Conservation (phyloP, 2,329 filamentous ascomycete genomes). For the Pseudocercospora eumusae region DNA sequence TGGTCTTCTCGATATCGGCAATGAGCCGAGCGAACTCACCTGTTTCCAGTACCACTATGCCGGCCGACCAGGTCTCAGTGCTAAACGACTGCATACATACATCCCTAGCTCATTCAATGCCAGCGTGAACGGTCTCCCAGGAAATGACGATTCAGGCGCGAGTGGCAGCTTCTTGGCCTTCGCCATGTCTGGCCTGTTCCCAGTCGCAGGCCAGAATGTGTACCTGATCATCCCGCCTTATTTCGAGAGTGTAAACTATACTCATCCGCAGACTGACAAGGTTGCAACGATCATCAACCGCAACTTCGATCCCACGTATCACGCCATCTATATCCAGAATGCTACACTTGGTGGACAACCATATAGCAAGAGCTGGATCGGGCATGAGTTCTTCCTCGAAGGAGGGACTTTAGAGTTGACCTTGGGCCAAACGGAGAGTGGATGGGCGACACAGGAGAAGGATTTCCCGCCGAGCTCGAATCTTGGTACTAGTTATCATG, state of each 20-base stretch:
- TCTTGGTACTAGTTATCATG: constrained; percentile 1
- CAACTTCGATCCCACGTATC: constrained; percentile 43
- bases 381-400: constrained; percentile 31
- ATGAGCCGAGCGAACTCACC: constrained; percentile 48
- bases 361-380: constrained; percentile 31
- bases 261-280: constrained; percentile 29
- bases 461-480: constrained; percentile 35
- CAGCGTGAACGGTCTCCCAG: constrained; percentile 24
- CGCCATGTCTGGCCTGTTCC: constrained; percentile 31
- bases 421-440: constrained; percentile 26
- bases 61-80: constrained; percentile 41
- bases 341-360: constrained; percentile 26
- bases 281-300: constrained; percentile 26
- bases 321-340: constrained; percentile 32
- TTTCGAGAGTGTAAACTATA: constrained; percentile 30
- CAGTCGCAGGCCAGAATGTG: constrained; percentile 30
- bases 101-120: constrained; percentile 29
- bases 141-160: constrained; percentile 32
- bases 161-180: constrained; percentile 30
- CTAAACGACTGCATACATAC: constrained; percentile 27
- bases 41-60: constrained; percentile 50
- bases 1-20: constrained; percentile 47
- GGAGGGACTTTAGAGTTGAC: constrained; percentile 28
- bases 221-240: constrained; percentile 30
- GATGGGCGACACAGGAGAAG: constrained; percentile 30